Evolutionary conservation across 441 rosid genomes (phyloP), one percentile per base, ranked within the genome.

Genomic region (Brassica hybrid): DNA sequence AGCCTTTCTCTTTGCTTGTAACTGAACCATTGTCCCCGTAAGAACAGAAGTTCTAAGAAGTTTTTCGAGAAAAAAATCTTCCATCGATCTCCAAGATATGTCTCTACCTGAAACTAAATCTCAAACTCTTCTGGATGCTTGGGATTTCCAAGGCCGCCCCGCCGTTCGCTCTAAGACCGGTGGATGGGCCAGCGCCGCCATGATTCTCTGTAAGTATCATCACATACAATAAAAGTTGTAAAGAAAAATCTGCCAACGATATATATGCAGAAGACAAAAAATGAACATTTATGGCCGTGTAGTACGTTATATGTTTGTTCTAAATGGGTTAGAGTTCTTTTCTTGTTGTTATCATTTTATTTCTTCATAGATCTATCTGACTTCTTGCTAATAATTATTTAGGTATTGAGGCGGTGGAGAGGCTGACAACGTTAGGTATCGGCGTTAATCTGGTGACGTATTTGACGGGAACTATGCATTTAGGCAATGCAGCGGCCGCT

Each of bases 361-460:
- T 18, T 54, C 14, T 58, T 27, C 38, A 8, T 27, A 17, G 25
- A 56, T 56, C 48, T 43, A 65, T 70, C 56, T 34, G 23, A 65
- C 63, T 50, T 65, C 41, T 36, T 63, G 17, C 9, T 9, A 7
- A 12, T 2, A 25, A n/a, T 3, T 18, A 30, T 32, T 0, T 81
- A 94, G 98, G 94, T 73, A 88, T 81, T 12, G 97, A 94, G 85
- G 86, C 84, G 6, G 84, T 85, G 62, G 98, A 94, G 88, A 85
- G 98, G 85, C 84, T 94, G 16, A 92, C 98, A 4, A 94, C 96
- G 67, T 88, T 94, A 1, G 98, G 98, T 58, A 90, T 94, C 23
- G 98, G 93, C 3, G 97, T 92, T 43, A 94, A 94, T 63, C 74
- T 94, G 76, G 97, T 92, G 83, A 94, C 97, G 0, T 94, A 94